Evolutionary conservation across 768 basidiomycete species (phyloP), one percentile per base, ranked within the genome.

Genomic region (Phylloporus sp.): DNA sequence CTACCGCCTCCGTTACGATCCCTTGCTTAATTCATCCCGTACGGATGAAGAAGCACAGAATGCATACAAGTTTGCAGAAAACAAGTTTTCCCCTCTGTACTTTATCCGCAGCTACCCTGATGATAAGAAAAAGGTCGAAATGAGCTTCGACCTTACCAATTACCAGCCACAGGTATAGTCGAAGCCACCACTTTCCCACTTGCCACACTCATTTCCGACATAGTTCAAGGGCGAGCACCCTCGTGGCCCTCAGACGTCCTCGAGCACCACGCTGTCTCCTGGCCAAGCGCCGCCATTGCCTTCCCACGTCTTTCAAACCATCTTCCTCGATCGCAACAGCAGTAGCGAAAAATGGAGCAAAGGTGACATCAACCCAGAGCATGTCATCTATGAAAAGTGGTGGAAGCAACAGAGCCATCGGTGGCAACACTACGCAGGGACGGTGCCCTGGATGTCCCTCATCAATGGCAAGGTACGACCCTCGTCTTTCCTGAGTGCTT

Each of bases 81-180:
- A 44, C 39, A 29, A 10, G 20, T n/a, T 42, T 26, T 4, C 40
- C 13, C 40, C 40, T 15, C 24, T 41, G 13, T 41, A 41, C 40
- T n/a, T 42, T n/a, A 42, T 42, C 40, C 40, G 40, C 16, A 42
- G 20, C 16, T 49, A 42, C 29, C 29, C 48, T 12, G 29, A 26
- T 18, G 48, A 34, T 16, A 34, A 28, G 34, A 29, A 34, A 15
- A 18, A 32, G 9, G 31, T 51, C n/a, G 27, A 50, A 20, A 44
- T 36, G 41, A 35, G 43, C 18, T 49, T 53, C n/a, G 36, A 54
- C 22, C 42, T 39, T 15, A 27, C 18, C 53, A 54, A 50, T 13
- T 50, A 45, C 16, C 43, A 40, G 34, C 43, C 46, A 45, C 35
- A 36, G 26, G 32, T 13, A 35, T 20, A 7, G 22, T 46, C 34